A percentile compares a stretch with the other conserved stretches of the same genome.
These are phyloP conservation scores for Lachancea meyersii DNA, from an alignment of 805 yeast genomes.

Conservation along the genomic window DNA sequence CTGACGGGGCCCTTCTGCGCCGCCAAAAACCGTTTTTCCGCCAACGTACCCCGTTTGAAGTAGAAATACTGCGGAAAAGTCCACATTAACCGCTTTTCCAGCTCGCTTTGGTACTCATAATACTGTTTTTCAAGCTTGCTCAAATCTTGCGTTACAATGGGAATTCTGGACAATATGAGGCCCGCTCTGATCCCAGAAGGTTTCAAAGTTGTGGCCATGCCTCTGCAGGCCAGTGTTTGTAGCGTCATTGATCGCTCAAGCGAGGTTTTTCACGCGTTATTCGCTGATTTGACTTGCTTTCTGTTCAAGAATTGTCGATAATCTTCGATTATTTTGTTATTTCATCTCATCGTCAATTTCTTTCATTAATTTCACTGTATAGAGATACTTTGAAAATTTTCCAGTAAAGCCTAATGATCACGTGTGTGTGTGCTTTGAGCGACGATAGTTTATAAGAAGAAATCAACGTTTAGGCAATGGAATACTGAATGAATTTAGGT, in stretches of 20 bases:
- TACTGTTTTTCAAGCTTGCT: conserved; percentile 67
- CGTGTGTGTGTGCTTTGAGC: no score
- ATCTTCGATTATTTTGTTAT: not conserved
- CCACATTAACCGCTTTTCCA: conserved; percentile 92
- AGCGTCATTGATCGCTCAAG: conserved; percentile 4
- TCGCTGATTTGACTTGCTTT: not conserved
- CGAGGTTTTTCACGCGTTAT: not conserved
- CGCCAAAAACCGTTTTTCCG: conserved; percentile 72
- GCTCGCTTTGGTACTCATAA: conserved; percentile 75
- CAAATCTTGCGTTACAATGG: conserved; percentile 75
- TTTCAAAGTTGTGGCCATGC: conserved; percentile 15
- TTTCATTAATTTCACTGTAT: no score
- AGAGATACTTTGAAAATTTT: not conserved
- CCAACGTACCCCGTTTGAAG: conserved; percentile 81
- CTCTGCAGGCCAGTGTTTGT: conserved; percentile 4
- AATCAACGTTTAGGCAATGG: no score
- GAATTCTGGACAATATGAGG: conserved; percentile 69
- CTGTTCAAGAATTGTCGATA: not conserved
- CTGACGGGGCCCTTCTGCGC: conserved; percentile 72
- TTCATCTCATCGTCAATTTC: not conserved
- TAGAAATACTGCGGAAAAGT: conserved; percentile 93
- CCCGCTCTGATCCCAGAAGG: conserved; percentile 38
- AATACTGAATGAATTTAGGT: no score
- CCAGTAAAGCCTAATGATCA: no score
- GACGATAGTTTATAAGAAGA: no score